Conservation (phyloP, 169 alveolate species). For the Eimeria praecox region DNA sequence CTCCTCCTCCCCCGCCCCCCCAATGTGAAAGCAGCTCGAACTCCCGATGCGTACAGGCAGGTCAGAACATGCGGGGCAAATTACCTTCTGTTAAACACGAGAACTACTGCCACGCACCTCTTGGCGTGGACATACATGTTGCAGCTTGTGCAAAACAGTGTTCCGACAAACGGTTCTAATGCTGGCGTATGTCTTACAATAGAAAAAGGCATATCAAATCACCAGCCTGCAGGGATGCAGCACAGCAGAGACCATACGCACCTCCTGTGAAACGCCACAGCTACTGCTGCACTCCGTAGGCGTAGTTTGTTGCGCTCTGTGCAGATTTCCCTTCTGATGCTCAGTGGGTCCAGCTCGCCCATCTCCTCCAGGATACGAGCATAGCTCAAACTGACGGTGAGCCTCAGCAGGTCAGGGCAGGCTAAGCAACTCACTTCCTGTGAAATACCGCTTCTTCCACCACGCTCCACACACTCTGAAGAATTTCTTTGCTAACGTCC, state of each 20-base stretch:
- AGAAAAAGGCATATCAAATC: neutral
- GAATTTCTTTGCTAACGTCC: neutral
- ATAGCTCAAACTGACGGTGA: neutral
- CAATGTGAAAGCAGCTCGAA: no score
- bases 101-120: no score
- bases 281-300: neutral
- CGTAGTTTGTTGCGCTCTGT: neutral
- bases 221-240: neutral
- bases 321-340: neutral
- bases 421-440: neutral
- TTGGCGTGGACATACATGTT: no score
- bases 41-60: no score
- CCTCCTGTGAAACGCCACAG: neutral
- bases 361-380: neutral
- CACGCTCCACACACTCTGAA: neutral
- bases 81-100: no score
- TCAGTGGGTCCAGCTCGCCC: neutral
- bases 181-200: neutral
- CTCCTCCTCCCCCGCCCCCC: no score
- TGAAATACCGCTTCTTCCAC: neutral
- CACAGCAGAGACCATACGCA: neutral
- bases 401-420: neutral
- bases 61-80: no score
- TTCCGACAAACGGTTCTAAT: no score
- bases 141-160: no score